Percentiles rank a stretch among this genome's conserved stretches.
phyloP scores from a whole-genome alignment of 1,284 basidiomycete species.

The Apiotrichum laibachii region DNA sequence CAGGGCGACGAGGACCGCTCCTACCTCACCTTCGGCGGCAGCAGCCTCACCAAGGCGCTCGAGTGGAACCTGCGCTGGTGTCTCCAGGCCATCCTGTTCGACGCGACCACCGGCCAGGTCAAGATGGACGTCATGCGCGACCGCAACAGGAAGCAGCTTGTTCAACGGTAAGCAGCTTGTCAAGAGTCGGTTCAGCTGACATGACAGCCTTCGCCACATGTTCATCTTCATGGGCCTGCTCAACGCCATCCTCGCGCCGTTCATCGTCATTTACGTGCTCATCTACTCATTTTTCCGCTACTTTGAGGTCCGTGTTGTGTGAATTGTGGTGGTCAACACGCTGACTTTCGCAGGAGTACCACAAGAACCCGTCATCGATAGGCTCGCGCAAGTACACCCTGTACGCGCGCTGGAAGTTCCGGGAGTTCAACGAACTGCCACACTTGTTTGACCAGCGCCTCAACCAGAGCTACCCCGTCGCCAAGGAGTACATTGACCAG shows the following conservation, averaged over 20 bases:
- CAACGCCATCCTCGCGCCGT: slow-evolving; percentile 92
- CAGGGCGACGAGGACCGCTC: slow-evolving; percentile 20
- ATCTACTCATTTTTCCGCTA: slow-evolving; percentile 99
- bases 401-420: slow-evolving; percentile 96
- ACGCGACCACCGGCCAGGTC: slow-evolving; percentile 72
- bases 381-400: slow-evolving; percentile 89
- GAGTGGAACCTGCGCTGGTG: slow-evolving; percentile 97
- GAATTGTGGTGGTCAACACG: no score
- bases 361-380: slow-evolving; percentile 94
- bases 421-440: slow-evolving; percentile 97
- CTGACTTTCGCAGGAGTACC: slow-evolving; percentile 73
- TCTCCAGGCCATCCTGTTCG: slow-evolving; percentile 90
- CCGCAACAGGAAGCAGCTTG: slow-evolving; percentile 70
- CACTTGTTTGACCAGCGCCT: slow-evolving; percentile 85
- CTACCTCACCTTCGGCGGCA: slow-evolving; percentile 47
- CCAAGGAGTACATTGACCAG: slow-evolving; percentile 94
- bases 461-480: slow-evolving; percentile 80
- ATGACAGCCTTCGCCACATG: slow-evolving; percentile 67
- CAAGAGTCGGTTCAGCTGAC: neutral
- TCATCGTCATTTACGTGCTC: slow-evolving; percentile 93
- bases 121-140: slow-evolving; percentile 85
- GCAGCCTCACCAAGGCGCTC: slow-evolving; percentile 72
- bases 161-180: slow-evolving; percentile 67
- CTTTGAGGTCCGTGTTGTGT: slow-evolving; percentile 69
- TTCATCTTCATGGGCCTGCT: slow-evolving; percentile 95